These are phyloP conservation scores for Platanthera guangdongensis DNA, from an alignment of 106 monocot species.

Conservation along the genomic window DNA sequence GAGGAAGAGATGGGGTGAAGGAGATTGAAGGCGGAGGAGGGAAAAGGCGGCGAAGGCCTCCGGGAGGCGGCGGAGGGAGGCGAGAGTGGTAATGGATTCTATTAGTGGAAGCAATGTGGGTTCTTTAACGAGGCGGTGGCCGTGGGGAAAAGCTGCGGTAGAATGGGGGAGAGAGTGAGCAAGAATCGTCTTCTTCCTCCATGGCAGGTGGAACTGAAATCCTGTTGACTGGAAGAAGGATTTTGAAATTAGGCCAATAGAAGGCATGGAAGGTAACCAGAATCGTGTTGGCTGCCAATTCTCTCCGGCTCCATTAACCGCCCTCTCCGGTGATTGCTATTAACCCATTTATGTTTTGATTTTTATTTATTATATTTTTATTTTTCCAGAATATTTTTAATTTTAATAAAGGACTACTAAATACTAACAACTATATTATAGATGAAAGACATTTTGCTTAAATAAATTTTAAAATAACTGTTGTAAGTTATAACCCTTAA, in stretches of 20 bases:
- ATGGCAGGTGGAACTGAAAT: not conserved
- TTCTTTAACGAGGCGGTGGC: not conserved
- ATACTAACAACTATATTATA: too few relatives aligned
- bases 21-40: conserved; percentile 29
- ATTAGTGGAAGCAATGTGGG: not conserved
- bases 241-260: not conserved
- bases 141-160: not conserved
- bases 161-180: not conserved
- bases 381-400: too few relatives aligned
- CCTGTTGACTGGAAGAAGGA: not conserved
- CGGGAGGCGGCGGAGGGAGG: conserved; percentile 23
- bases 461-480: too few relatives aligned
- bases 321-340: too few relatives aligned
- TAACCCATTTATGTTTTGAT: too few relatives aligned
- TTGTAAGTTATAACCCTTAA: too few relatives aligned
- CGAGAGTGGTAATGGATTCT: conserved; percentile 19
- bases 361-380: too few relatives aligned
- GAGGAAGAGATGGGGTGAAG: conserved; percentile 21
- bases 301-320: too few relatives aligned
- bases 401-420: too few relatives aligned
- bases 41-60: conserved; percentile 40
- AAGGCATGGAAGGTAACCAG: not conserved
- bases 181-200: not conserved
- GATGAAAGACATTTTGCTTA: too few relatives aligned
- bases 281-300: too few relatives aligned